Evolutionary conservation across 768 basidiomycete genomes (phyloP).

Genomic region (Suillus subalutaceus): DNA sequence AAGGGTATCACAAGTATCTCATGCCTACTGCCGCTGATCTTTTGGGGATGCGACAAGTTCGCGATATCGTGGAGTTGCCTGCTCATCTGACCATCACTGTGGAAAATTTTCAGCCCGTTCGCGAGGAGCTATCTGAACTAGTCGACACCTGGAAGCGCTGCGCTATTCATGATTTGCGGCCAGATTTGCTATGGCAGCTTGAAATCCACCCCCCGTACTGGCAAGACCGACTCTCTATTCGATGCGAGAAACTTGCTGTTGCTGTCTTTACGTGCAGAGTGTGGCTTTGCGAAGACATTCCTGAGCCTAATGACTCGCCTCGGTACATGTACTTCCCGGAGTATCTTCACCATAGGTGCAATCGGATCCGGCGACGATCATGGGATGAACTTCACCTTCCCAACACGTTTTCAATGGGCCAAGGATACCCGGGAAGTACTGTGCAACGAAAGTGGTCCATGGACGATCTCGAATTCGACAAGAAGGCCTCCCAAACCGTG

Average conservation of each 20-base stretch:
- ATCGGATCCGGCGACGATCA: conserved; percentile 3
- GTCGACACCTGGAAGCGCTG: neutral
- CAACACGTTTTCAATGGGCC: conserved; percentile 2
- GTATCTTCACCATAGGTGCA: conserved; percentile 13
- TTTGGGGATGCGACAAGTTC: neutral
- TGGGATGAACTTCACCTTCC: neutral
- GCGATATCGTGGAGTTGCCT: conserved; percentile 2
- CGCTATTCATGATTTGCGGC: conserved; percentile 12
- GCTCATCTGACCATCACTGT: neutral
- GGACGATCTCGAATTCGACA: conserved; percentile 13
- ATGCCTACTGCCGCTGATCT: conserved; percentile 9
- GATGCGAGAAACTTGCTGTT: neutral
- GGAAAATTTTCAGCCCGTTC: neutral
- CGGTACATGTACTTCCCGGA: conserved; percentile 24
- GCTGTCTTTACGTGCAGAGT: conserved; percentile 20
- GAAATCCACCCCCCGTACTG: conserved; percentile 2
- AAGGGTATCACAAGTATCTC: neutral
- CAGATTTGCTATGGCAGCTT: neutral
- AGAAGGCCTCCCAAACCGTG: conserved; percentile 13
- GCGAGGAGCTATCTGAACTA: neutral
- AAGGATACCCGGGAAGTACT: conserved; percentile 1
- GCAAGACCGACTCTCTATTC: conserved; percentile 16
- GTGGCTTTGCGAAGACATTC: conserved; percentile 6
- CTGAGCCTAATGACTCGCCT: neutral
- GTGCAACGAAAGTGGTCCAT: conserved; percentile 8